Percentiles rank a stretch among this genome's conserved stretches.
Evolutionary conservation across 345 rosid genomes (phyloP).

Genomic region (Syzygium aqueum): DNA sequence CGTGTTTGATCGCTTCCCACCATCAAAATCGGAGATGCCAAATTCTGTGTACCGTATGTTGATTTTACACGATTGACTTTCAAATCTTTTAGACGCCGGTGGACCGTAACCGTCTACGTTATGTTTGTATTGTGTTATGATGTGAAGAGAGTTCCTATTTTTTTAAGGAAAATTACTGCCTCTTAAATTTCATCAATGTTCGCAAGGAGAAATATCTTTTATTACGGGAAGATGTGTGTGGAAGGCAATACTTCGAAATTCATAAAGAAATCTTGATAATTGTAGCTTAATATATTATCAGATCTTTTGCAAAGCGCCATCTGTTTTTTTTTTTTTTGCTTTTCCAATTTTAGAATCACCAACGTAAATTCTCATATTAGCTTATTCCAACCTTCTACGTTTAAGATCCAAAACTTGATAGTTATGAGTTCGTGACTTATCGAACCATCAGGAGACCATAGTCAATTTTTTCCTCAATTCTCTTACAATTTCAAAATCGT

Average conservation of each 20-base stretch:
- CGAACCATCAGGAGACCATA: not conserved
- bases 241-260: not conserved
- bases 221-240: not conserved
- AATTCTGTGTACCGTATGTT: not conserved
- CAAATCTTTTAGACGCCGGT: rapidly evolving
- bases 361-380: not conserved
- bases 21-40: rapidly evolving
- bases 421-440: not conserved
- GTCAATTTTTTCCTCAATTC: not conserved
- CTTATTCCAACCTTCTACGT: not conserved
- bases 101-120: no score
- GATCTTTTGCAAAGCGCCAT: not conserved
- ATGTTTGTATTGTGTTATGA: not conserved
- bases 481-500: not conserved
- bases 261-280: not conserved
- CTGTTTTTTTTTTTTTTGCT: not conserved
- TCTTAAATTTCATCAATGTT: not conserved
- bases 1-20: not conserved
- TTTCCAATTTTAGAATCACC: not conserved
- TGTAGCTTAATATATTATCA: not conserved
- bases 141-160: not conserved
- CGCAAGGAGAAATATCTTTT: not conserved
- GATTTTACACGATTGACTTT: not conserved
- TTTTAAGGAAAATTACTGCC: not conserved
- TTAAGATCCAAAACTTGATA: not conserved